Evolutionary conservation across 1,284 basidiomycete species (phyloP).

Genomic region (Rhodotorula sp.): DNA sequence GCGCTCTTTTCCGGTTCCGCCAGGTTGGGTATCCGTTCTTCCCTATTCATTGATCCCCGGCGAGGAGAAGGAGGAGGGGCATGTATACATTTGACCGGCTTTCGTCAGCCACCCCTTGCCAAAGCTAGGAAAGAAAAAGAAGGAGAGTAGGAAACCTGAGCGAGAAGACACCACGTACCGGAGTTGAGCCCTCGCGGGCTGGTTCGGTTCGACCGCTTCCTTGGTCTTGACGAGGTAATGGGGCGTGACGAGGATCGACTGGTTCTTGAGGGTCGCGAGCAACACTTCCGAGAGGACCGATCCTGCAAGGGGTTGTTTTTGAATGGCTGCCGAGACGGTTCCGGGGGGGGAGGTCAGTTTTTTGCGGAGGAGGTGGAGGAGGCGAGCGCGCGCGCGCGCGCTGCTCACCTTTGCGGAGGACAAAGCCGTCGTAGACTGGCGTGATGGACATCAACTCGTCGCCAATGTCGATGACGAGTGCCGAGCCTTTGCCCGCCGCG

Average conservation of each 20-base stretch:
- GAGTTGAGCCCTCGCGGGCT: constrained; percentile 45
- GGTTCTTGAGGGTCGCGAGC: constrained; percentile 45
- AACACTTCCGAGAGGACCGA: constrained; percentile 44
- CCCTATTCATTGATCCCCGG: constrained; percentile 51
- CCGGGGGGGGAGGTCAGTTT: too few species aligned
- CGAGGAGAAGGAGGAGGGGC: too few species aligned
- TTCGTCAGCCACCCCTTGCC: too few species aligned
- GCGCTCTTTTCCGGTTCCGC: constrained; percentile 20
- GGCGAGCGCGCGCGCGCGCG: constrained; percentile 22
- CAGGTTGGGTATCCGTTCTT: constrained; percentile 54
- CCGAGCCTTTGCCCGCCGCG: constrained; percentile 92
- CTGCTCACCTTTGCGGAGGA: constrained; percentile 80
- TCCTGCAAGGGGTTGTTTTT: constrained; percentile 46
- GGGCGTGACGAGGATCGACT: constrained; percentile 57
- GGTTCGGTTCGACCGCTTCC: constrained; percentile 63
- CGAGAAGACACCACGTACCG: constrained; percentile 12
- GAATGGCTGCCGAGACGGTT: constrained; percentile 39
- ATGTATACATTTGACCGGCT: too few species aligned
- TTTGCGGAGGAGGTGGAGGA: neutral
- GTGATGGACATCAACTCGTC: constrained; percentile 84
- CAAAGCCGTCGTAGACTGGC: constrained; percentile 96
- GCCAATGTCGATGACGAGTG: constrained; percentile 91
- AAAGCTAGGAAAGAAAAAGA: neutral
- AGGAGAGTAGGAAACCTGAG: neutral
- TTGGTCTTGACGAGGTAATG: constrained; percentile 86